Evolutionary conservation across 148 eudicot species (phyloP).

Genomic region (Talinum fruticosum): DNA sequence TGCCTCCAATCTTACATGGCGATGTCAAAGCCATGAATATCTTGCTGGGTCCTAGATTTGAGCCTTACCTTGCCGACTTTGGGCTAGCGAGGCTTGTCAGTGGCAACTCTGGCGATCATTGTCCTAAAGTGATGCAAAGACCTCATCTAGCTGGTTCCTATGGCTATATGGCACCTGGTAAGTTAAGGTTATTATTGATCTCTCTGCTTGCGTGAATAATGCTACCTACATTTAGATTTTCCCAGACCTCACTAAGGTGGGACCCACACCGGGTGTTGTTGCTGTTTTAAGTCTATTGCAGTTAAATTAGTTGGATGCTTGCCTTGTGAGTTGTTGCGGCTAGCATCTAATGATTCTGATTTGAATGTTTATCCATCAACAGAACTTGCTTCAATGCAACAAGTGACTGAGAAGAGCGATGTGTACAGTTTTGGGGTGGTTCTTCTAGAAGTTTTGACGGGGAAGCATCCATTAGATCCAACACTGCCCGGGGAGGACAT

Average conservation of each 20-base stretch:
- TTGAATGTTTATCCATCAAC: slow-evolving; percentile 13
- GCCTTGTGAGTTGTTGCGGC: not conserved
- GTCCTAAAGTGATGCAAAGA: slow-evolving; percentile 48
- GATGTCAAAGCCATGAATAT: slow-evolving; percentile 98
- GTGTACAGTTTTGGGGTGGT: slow-evolving; percentile 95
- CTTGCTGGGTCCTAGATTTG: slow-evolving; percentile 64
- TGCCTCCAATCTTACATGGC: slow-evolving; percentile 82
- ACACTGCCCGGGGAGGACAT: slow-evolving; percentile 78
- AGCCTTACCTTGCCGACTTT: slow-evolving; percentile 90
- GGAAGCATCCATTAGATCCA: slow-evolving; percentile 94
- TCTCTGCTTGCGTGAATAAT: no score
- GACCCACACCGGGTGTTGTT: no score
- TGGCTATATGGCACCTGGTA: slow-evolving; percentile 99
- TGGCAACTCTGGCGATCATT: slow-evolving; percentile 24
- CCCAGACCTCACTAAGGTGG: no score
- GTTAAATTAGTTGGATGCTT: no score
- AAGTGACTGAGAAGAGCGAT: slow-evolving; percentile 84
- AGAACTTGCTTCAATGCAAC: slow-evolving; percentile 84
- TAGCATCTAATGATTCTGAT: not conserved
- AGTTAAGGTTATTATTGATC: not conserved
- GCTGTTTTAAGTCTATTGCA: no score
- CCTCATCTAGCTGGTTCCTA: slow-evolving; percentile 92
- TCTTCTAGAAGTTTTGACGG: slow-evolving; percentile 84
- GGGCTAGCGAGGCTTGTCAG: slow-evolving; percentile 72
- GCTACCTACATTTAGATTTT: no score